Evolutionary conservation across 495 filamentous ascomycete species (phyloP).

Genomic region (Talaromyces trachyspermus): DNA sequence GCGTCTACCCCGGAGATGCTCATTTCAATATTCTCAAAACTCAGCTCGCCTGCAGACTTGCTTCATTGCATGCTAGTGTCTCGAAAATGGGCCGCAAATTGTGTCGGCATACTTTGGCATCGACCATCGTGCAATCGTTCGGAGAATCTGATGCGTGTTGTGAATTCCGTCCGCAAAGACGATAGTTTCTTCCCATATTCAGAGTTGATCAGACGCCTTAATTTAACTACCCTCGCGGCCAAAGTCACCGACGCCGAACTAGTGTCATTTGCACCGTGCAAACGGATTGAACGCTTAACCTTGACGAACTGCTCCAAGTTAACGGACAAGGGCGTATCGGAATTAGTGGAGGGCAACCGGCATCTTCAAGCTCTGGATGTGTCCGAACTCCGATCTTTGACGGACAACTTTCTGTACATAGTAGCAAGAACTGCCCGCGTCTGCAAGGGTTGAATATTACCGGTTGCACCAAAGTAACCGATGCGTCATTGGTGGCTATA

Average conservation of each 20-base stretch:
- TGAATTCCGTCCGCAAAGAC: constrained; percentile 59
- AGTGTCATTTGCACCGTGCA: constrained; percentile 72
- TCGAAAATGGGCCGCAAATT: constrained; percentile 86
- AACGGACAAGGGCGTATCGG: constrained; percentile 74
- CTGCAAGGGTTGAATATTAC: constrained; percentile 94
- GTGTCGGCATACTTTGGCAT: constrained; percentile 92
- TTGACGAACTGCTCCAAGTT: constrained; percentile 82
- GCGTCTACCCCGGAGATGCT: constrained; percentile 88
- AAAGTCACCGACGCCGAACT: constrained; percentile 87
- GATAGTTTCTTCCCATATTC: constrained; percentile 77
- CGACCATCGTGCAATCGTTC: constrained; percentile 83
- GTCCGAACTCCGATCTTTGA: constrained; percentile 69
- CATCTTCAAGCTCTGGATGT: constrained; percentile 88
- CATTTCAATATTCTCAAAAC: constrained; percentile 83
- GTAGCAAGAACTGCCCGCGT: constrained; percentile 74
- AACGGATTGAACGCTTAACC: constrained; percentile 87
- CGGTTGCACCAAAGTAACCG: constrained; percentile 74
- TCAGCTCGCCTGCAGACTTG: constrained; percentile 66
- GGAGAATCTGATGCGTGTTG: constrained; percentile 68
- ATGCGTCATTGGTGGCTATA: constrained; percentile 74
- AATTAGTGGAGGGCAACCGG: constrained; percentile 69
- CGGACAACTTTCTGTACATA: constrained; percentile 72
- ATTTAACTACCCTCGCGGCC: constrained; percentile 69
- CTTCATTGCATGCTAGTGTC: constrained; percentile 86
- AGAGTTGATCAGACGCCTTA: constrained; percentile 82